Base-by-base conservation (phyloP, 129 eudicot genomes). In the Heracleum sosnowskyi region DNA sequence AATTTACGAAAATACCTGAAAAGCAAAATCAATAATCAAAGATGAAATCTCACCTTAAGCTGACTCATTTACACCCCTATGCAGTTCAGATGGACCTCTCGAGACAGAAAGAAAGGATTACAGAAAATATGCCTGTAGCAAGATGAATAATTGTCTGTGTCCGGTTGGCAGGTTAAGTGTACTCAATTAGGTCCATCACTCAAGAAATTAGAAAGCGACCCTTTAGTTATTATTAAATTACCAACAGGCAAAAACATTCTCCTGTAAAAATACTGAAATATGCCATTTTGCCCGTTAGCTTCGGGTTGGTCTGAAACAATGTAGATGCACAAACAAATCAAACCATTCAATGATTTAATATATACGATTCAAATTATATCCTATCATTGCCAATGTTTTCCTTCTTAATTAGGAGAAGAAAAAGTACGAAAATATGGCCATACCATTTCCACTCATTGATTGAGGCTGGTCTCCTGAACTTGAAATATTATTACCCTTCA, bases 391-490 rank as follows among this genome's bases (percentile, higher is more conserved):
- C 20, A 11, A 66, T 66, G 37, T 66, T 10, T 41, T 72, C 51
- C 29, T 41, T 72, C 36, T 40, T 41, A 41, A 41, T 37, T 72
- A 22, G 53, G 51, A 37, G 41, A 77, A 66, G 72, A 31, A 16
- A 46, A 44, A 29, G 74, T 49, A 40, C 4, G 11, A 79, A 15
- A 77, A 68, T 73, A 82, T 40, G 45, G 71, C n/a, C 81, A 42
- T 93, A 90, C 98, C 98, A 86, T 91, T 93, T 86, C 97, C 98
- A 79, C 90, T 86, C 72, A 79, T 84, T 28, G 95, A 83, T 83
- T 90, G 97, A 77, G 98, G 60, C 72, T 93, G 98, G 60, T 93
- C 97, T 77, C 97, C 98, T 57, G 95, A 83, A 85, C 94, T 89
- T 78, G 98, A 90, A 80, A 93, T 87, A 86, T 91, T 91, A 78